A percentile compares a stretch with the other conserved stretches of the same genome.
Evolutionary conservation across 805 yeast species (phyloP).

Genomic region (Teunomyces aglyptinius): DNA sequence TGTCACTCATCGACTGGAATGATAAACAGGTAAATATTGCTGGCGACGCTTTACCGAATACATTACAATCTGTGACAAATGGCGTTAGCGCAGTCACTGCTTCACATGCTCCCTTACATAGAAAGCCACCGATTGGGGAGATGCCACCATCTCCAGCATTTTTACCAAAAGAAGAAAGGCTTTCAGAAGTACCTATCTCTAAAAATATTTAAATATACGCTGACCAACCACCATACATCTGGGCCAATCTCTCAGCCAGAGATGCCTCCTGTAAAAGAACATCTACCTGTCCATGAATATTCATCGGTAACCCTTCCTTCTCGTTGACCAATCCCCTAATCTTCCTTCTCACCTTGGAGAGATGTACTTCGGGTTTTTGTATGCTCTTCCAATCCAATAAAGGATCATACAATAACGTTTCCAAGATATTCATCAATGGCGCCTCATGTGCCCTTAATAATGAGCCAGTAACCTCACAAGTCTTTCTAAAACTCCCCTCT

Average conservation of each 20-base stretch:
- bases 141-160: background rate
- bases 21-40: conserved; percentile 2
- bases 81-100: background rate
- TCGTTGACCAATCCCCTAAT: conserved; percentile 78
- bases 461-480: conserved; percentile 79
- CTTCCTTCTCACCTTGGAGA: conserved; percentile 71
- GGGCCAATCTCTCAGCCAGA: conserved; percentile 64
- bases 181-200: background rate
- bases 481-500: conserved; percentile 83
- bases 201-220: conserved; percentile 26
- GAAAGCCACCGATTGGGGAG: background rate
- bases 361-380: conserved; percentile 62
- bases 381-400: conserved; percentile 69
- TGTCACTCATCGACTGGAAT: background rate
- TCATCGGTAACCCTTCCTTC: conserved; percentile 80
- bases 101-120: background rate
- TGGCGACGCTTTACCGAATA: conserved; percentile 4
- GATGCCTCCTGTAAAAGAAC: conserved; percentile 81
- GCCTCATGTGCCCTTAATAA: conserved; percentile 77
- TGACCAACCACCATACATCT: conserved; percentile 94
- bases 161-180: background rate
- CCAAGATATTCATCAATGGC: conserved; percentile 83
- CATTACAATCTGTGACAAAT: background rate
- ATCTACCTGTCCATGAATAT: conserved; percentile 92
- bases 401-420: conserved; percentile 90